Evolutionary conservation across 345 rosid species (phyloP).

Genomic region (Salix suchowensis): DNA sequence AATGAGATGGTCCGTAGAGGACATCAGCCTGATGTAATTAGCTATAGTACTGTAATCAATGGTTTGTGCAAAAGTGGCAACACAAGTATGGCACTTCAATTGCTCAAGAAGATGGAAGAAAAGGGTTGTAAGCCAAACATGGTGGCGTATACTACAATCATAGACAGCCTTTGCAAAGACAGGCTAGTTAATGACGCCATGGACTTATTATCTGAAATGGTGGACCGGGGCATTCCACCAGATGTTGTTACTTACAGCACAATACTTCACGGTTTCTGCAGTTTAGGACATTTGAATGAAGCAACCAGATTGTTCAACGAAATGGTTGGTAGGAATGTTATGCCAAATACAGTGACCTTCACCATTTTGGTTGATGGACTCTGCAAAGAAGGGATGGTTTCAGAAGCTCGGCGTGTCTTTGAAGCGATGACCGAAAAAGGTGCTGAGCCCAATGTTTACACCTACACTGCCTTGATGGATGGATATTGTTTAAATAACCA

Average conservation of each 20-base stretch:
- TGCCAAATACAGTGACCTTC: neutral
- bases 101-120: neutral
- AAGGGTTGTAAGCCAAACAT: neutral
- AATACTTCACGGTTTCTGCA: neutral
- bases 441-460: neutral
- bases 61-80: neutral
- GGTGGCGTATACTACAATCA: neutral
- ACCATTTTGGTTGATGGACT: neutral
- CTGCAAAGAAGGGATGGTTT: neutral
- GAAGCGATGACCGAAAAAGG: neutral
- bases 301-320: neutral
- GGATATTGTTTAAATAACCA: neutral
- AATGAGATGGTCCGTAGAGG: neutral
- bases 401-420: neutral
- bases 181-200: neutral
- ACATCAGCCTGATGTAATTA: neutral
- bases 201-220: neutral
- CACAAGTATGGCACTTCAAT: neutral
- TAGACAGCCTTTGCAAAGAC: neutral
- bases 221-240: neutral
- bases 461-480: neutral
- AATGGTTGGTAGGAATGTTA: neutral
- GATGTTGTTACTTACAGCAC: neutral
- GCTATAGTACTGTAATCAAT: neutral
- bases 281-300: neutral